Base-by-base conservation (phyloP, 1,284 basidiomycete genomes). In the Ceratobasidium sp. region DNA sequence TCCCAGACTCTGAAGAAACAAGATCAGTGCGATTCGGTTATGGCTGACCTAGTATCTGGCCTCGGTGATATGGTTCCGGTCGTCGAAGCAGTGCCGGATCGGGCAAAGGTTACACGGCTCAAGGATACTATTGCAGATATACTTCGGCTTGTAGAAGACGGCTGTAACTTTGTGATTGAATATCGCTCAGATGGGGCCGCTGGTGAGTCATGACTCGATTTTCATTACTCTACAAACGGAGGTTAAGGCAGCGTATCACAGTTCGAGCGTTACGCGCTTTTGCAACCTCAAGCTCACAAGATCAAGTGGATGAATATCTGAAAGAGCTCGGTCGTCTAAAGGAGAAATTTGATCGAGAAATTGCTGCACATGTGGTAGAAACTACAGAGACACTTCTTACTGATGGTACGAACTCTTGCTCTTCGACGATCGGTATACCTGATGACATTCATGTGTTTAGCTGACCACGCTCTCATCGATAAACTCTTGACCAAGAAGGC, bases 111-210 rank as follows among this genome's bases (percentile, higher is more conserved):
- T 14, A 21, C n/a, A 28, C 21, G 50, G 14, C 62, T 65, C 3
- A 26, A 28, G 23, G 32, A 23, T 2, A 53, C 62, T 9, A 28
- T 65, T 8, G n/a, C 16, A 3, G 48, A 34, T 5, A 21, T 65
- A 14, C 32, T 41, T 18, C n/a, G 26, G 8, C 62, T 65, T 18
- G 39, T 65, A 18, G 50, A 65, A 23, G 62, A 65, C 36, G 46
- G 46, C 39, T 65, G 46, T 3, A 18, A 18, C 28, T 65, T 65
- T 21, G 48, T 65, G 32, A 39, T 55, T 18, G 36, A 60, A 23
- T 60, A 60, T n/a, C 39, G 26, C n/a, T 60, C 58, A 23, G 58
- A 60, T 14, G 58, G 36, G 8, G 58, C 39, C n/a, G 39, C 58
- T 23, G 58, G 58, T 60, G 12, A 21, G 58, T 39, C 5, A 5